Conservation (phyloP, 2,329 filamentous ascomycete species). For the Phaeoacremonium minimum region DNA sequence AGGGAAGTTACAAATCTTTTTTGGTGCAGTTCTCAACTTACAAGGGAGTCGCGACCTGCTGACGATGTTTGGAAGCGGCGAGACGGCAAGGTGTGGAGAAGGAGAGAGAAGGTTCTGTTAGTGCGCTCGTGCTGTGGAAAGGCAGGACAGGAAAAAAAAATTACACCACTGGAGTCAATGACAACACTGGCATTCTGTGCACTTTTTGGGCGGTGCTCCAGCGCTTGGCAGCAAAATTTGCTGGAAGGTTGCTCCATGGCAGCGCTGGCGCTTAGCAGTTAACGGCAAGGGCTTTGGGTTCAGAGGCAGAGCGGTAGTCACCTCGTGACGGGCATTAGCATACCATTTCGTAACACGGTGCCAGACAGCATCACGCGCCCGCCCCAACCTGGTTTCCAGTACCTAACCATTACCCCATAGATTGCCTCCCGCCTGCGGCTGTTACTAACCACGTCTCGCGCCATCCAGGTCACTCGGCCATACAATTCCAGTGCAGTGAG, state of each 20-base stretch:
- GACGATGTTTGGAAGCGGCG: not conserved
- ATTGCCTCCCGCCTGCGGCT: slow-evolving; percentile 10
- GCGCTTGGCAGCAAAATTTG: too few relatives aligned
- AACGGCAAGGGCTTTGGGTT: slow-evolving; percentile 7
- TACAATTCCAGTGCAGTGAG: not conserved
- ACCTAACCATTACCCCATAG: slow-evolving; percentile 22
- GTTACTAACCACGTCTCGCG: slow-evolving; percentile 9
- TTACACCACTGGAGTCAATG: too few relatives aligned
- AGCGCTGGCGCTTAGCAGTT: slow-evolving; percentile 12
- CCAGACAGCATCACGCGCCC: slow-evolving; percentile 17
- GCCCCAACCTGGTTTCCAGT: slow-evolving; percentile 14
- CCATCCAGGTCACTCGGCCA: slow-evolving; percentile 3
- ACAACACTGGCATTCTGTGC: too few relatives aligned
- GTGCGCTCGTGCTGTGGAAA: too few relatives aligned
- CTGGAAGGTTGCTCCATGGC: too few relatives aligned
- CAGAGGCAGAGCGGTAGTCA: slow-evolving; percentile 2
- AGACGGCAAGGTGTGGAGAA: not conserved
- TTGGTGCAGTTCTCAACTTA: too few relatives aligned
- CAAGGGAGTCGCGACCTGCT: too few relatives aligned
- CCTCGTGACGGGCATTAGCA: slow-evolving; percentile 12
- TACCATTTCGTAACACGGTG: slow-evolving; percentile 19
- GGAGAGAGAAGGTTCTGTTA: too few relatives aligned
- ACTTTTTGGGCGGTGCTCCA: too few relatives aligned
- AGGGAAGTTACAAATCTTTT: too few relatives aligned
- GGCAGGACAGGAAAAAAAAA: too few relatives aligned